phyloP scores from a whole-genome alignment of 352 stramenopile genomes.

The Globisporangium apiculatum region DNA sequence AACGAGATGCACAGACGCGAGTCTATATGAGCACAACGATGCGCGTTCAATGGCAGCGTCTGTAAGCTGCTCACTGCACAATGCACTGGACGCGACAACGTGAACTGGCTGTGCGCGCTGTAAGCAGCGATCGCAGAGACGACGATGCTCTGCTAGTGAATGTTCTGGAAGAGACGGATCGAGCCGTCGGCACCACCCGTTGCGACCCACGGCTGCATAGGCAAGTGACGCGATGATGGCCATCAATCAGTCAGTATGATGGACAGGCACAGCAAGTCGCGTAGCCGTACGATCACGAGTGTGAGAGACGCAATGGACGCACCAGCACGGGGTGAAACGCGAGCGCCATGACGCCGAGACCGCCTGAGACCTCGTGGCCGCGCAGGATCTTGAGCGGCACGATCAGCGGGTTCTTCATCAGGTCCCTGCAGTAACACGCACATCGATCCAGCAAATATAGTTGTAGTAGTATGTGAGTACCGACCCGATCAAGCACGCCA shows the following conservation, averaged over 20 bases:
- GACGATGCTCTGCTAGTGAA: conserved; percentile 58
- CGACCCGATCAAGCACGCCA: too few relatives aligned
- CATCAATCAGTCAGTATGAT: too few relatives aligned
- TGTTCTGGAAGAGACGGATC: conserved; percentile 97
- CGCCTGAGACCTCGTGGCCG: conserved; percentile 90
- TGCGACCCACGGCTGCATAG: conserved; percentile 85
- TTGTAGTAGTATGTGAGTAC: too few relatives aligned
- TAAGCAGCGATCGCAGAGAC: neutral
- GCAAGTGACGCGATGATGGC: neutral
- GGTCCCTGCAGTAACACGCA: conserved; percentile 59
- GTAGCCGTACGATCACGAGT: too few relatives aligned
- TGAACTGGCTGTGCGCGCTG: too few relatives aligned
- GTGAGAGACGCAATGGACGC: conserved; percentile 9
- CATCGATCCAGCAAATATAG: too few relatives aligned
- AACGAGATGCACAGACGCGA: neutral
- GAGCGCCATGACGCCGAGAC: conserved; percentile 93
- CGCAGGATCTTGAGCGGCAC: conserved; percentile 99
- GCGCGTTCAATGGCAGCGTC: too few relatives aligned
- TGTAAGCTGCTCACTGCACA: too few relatives aligned
- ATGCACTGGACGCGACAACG: too few relatives aligned
- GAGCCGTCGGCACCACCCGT: conserved; percentile 92
- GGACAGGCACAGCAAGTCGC: too few relatives aligned
- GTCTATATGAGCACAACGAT: conserved; percentile 1
- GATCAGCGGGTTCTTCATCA: conserved; percentile 99
- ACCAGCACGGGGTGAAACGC: conserved; percentile 97